phyloP scores from a whole-genome alignment of 768 basidiomycete genomes.

The Chalciporus sphaerocephalus region DNA sequence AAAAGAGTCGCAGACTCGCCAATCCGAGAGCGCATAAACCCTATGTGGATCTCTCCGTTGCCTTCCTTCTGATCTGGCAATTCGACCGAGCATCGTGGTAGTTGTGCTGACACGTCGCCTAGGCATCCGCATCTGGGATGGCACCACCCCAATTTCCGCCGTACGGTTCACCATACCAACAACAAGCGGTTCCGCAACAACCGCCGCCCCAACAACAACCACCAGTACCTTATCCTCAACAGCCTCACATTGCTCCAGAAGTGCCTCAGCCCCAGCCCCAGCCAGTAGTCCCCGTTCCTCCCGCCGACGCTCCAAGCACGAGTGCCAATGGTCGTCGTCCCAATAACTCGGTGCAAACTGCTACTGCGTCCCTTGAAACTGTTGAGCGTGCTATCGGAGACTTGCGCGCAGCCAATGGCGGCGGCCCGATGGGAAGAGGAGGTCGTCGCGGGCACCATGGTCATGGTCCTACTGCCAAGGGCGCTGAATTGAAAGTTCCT shows the following conservation, averaged over 20 bases:
- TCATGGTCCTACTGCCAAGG: conserved; percentile 28
- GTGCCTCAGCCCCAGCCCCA: conserved; percentile 22
- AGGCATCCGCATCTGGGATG: conserved; percentile 49
- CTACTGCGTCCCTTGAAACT: conserved; percentile 70
- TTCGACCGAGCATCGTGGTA: neutral
- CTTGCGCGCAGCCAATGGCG: conserved; percentile 37
- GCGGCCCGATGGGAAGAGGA: conserved; percentile 35
- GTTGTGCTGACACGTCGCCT: conserved; percentile 12
- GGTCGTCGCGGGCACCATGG: conserved; percentile 33
- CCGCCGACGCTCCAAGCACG: conserved; percentile 23
- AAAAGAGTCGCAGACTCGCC: conserved; percentile 33
- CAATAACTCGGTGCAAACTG: conserved; percentile 58
- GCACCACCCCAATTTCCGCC: conserved; percentile 29
- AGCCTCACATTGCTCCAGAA: conserved; percentile 25
- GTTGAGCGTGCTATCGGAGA: conserved; percentile 57
- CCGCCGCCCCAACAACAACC: conserved; percentile 29
- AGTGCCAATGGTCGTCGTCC: conserved; percentile 30
- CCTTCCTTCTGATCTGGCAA: conserved; percentile 49
- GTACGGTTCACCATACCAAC: conserved; percentile 30
- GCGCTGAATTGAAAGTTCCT: conserved; percentile 52
- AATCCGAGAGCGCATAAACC: conserved; percentile 43
- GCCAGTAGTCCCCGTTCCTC: conserved; percentile 16
- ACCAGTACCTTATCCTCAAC: conserved; percentile 27
- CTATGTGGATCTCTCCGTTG: conserved; percentile 55
- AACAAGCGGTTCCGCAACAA: conserved; percentile 29